A percentile compares a stretch with the other conserved stretches of the same genome.
Conservation (phyloP, 148 eudicot species). For the Pouteria glomerata region DNA sequence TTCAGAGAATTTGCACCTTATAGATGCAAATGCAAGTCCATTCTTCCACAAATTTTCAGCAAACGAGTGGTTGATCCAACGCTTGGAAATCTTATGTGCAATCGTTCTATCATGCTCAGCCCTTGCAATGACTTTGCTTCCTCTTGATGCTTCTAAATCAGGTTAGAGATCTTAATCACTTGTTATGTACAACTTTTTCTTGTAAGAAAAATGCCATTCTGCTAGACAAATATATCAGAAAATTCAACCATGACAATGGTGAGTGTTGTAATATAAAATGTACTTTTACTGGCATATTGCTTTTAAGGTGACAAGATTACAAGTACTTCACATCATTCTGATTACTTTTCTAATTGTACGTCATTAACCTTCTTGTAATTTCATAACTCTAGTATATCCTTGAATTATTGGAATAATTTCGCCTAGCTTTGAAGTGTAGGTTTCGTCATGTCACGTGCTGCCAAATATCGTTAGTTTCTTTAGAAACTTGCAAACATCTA, state of each 20-base stretch:
- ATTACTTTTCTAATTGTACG: background rate
- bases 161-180: constrained; percentile 19
- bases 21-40: constrained; percentile 39
- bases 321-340: too few relatives aligned
- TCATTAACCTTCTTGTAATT: background rate
- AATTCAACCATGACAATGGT: too few relatives aligned
- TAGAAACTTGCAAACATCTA: too few relatives aligned
- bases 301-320: too few relatives aligned
- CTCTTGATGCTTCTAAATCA: constrained; percentile 26
- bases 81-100: constrained; percentile 47
- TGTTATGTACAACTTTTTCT: too few relatives aligned
- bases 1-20: constrained; percentile 26
- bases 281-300: too few relatives aligned
- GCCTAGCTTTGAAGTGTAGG: background rate
- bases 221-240: too few relatives aligned
- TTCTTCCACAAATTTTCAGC: constrained; percentile 49
- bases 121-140: constrained; percentile 37
- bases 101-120: constrained; percentile 44
- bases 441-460: constrained; percentile 28
- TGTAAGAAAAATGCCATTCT: too few relatives aligned
- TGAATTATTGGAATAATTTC: background rate
- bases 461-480: too few relatives aligned
- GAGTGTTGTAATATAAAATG: too few relatives aligned
- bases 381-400: background rate
- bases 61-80: constrained; percentile 61